Evolutionary conservation across 768 basidiomycete species (phyloP).

Genomic region (Amanita phalloides): DNA sequence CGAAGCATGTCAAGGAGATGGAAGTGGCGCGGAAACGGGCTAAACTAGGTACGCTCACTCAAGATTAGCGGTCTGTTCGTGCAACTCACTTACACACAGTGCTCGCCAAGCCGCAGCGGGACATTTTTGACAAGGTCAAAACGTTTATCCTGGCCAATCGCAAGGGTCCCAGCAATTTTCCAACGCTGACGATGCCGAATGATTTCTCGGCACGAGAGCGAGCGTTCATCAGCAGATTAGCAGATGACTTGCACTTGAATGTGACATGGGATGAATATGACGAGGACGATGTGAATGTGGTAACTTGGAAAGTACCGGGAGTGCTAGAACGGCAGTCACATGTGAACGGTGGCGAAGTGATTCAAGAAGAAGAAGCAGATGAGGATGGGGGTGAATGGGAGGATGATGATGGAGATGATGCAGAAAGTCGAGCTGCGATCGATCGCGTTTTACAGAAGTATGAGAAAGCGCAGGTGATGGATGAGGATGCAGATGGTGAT

Average conservation of each 20-base stretch:
- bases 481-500: slow-evolving; percentile 59
- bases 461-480: slow-evolving; percentile 67
- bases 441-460: slow-evolving; percentile 84
- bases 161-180: slow-evolving; percentile 18
- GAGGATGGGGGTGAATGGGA: slow-evolving; percentile 33
- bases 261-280: slow-evolving; percentile 94
- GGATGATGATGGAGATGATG: slow-evolving; percentile 46
- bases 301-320: slow-evolving; percentile 55
- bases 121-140: slow-evolving; percentile 72
- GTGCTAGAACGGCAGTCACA: slow-evolving; percentile 19
- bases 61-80: background rate
- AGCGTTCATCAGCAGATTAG: slow-evolving; percentile 66
- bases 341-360: slow-evolving; percentile 40
- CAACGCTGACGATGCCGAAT: slow-evolving; percentile 60
- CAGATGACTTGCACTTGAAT: slow-evolving; percentile 65
- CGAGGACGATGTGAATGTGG: slow-evolving; percentile 67
- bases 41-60: slow-evolving; percentile 43
- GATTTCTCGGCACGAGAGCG: slow-evolving; percentile 73
- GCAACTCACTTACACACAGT: slow-evolving; percentile 26
- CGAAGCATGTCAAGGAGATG: slow-evolving; percentile 55
- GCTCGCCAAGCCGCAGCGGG: slow-evolving; percentile 63
- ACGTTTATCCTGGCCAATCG: slow-evolving; percentile 52
- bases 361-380: slow-evolving; percentile 25
- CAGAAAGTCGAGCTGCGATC: slow-evolving; percentile 63
- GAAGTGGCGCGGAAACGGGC: slow-evolving; percentile 48